phyloP scores from a whole-genome alignment of 2,329 filamentous ascomycete species.

The Cladobotryum protrusum region DNA sequence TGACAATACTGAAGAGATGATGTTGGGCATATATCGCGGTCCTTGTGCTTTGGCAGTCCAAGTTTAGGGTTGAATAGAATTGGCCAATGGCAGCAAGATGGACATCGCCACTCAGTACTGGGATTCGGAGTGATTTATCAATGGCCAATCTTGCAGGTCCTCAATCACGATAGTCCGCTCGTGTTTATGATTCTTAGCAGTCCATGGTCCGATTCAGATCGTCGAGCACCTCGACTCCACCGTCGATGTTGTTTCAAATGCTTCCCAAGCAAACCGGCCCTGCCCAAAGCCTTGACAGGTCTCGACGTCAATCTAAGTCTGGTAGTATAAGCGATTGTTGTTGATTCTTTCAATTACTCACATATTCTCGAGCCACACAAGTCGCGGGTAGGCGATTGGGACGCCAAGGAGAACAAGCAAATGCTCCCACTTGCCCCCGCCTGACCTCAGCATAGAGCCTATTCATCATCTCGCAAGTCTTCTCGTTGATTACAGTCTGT shows the following conservation, averaged over 20 bases:
- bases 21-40: slow-evolving; percentile 96
- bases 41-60: slow-evolving; percentile 73
- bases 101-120: slow-evolving; percentile 89
- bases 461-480: slow-evolving; percentile 85
- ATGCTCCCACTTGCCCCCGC: slow-evolving; percentile 81
- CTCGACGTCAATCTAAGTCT: slow-evolving; percentile 65
- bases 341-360: slow-evolving; percentile 32
- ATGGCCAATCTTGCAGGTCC: slow-evolving; percentile 90
- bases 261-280: slow-evolving; percentile 70
- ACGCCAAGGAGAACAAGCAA: slow-evolving; percentile 82
- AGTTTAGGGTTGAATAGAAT: slow-evolving; percentile 91
- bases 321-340: slow-evolving; percentile 18
- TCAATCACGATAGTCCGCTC: slow-evolving; percentile 84
- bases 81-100: slow-evolving; percentile 89
- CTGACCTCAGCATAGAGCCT: slow-evolving; percentile 75
- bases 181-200: slow-evolving; percentile 85
- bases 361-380: slow-evolving; percentile 66
- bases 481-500: slow-evolving; percentile 70
- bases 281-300: slow-evolving; percentile 81
- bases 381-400: slow-evolving; percentile 72
- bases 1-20: slow-evolving; percentile 94
- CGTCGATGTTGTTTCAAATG: slow-evolving; percentile 86
- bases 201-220: slow-evolving; percentile 98
- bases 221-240: slow-evolving; percentile 84
- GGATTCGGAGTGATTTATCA: slow-evolving; percentile 85